A percentile compares a stretch with the other conserved stretches of the same genome.
Conservation (phyloP, 139 green algal species). For the Chlorella sp. region DNA sequence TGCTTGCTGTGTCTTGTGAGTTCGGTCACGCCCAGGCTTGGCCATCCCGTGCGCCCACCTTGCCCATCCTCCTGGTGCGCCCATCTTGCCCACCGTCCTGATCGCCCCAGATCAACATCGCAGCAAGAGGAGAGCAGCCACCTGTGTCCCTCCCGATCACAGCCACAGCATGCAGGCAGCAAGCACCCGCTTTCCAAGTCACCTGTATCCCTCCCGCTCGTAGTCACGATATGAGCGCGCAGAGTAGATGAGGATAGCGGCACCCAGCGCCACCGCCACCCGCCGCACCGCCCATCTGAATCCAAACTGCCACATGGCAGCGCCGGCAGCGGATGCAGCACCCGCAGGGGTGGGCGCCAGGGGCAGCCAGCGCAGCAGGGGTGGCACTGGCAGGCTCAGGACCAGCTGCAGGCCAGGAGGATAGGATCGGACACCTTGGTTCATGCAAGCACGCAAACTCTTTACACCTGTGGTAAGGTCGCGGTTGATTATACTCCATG, state of each 20-base stretch:
- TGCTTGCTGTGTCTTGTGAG: too few species aligned
- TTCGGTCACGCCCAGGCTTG: too few species aligned
- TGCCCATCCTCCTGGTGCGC: too few species aligned
- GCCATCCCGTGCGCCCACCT: too few species aligned
- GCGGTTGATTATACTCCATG: too few species aligned
- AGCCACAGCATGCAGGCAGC: neutral
- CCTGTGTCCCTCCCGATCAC: constrained; percentile 33
- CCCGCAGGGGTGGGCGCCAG: neutral
- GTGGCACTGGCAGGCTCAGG: constrained; percentile 13
- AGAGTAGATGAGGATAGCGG: neutral
- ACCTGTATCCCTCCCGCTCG: constrained; percentile 39
- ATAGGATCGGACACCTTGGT: neutral
- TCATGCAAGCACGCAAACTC: too few species aligned
- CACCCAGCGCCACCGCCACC: neutral
- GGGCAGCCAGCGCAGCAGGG: constrained; percentile 35
- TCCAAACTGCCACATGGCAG: constrained; percentile 5
- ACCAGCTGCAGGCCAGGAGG: constrained; percentile 17
- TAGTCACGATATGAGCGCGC: constrained; percentile 24
- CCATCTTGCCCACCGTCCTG: too few species aligned
- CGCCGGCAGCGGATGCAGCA: neutral
- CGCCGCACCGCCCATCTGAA: constrained; percentile 28
- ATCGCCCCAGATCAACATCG: neutral
- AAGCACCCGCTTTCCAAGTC: neutral
- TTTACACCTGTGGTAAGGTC: too few species aligned
- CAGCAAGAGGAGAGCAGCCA: neutral